Percentiles rank a stretch among this genome's conserved stretches.
phyloP scores from a whole-genome alignment of 1,139 yeast genomes.

The Meyerozyma carpophila region DNA sequence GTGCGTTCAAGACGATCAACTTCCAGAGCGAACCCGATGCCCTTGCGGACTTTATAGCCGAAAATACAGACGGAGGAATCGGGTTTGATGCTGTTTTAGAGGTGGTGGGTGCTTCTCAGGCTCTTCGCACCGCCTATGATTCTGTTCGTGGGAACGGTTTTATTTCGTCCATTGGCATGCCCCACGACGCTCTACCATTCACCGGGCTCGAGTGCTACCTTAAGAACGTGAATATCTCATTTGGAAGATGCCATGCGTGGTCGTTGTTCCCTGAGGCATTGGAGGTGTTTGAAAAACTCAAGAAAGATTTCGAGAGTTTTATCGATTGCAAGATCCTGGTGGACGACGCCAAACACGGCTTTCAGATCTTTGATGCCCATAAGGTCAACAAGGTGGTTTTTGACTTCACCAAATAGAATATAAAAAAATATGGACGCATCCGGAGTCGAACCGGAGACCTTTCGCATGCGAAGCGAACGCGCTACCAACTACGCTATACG shows the following conservation, averaged over 20 bases:
- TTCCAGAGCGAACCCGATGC: slow-evolving; percentile 31
- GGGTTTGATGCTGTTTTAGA: slow-evolving; percentile 58
- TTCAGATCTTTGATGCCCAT: slow-evolving; percentile 25
- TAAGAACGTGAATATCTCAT: slow-evolving; percentile 53
- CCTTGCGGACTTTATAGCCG: slow-evolving; percentile 18
- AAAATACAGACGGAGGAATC: slow-evolving; percentile 23
- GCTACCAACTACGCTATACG: slow-evolving; percentile 17
- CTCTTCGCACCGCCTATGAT: slow-evolving; percentile 47
- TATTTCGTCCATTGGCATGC: slow-evolving; percentile 58
- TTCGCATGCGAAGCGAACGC: slow-evolving; percentile 12
- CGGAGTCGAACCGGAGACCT: slow-evolving; percentile 12
- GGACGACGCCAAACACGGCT: background rate
- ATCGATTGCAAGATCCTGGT: slow-evolving; percentile 44
- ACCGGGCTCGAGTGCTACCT: slow-evolving; percentile 53
- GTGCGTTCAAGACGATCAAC: slow-evolving; percentile 39
- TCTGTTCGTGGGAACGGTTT: slow-evolving; percentile 55
- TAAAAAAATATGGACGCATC: slow-evolving; percentile 9
- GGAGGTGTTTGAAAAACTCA: slow-evolving; percentile 39
- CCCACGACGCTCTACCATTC: slow-evolving; percentile 55
- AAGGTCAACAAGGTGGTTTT: slow-evolving; percentile 55
- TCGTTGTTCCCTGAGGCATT: slow-evolving; percentile 52
- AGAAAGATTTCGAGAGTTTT: slow-evolving; percentile 40
- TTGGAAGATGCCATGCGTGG: slow-evolving; percentile 64
- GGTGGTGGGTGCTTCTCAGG: slow-evolving; percentile 50
- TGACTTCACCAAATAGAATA: slow-evolving; percentile 10